Base-by-base conservation (phyloP, 345 rosid species). In the Salix dunnii region DNA sequence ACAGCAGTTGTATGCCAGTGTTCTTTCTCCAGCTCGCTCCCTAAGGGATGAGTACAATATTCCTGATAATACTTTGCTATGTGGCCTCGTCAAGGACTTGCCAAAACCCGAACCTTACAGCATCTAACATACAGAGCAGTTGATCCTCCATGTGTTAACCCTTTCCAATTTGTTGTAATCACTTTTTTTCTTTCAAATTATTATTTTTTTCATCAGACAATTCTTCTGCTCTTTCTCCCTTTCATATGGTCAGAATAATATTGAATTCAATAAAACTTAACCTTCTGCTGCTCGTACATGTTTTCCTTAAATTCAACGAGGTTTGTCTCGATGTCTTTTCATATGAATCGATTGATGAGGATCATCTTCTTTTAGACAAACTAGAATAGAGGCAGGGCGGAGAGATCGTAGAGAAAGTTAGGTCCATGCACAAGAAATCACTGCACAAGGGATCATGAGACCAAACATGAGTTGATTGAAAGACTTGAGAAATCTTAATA, bases 1-100 rank as follows among this genome's bases (percentile, higher is more conserved):
- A 36, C 86, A 83, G n/a, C 86, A 83, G 61, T 48, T 83, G 38
- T 79, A 83, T 38, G 20, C 77, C 30, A 79, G 83, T 35, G 86
- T 83, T 48, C 55, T 67, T 17, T 79, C 86, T n/a, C 86, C 86
- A 2, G 76, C 70, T 8, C 68, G 83, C 20, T 79, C 83, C 21
- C 71, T 83, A 8, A 79, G 80, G 76, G 86, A 83, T 48, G 86
- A 83, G 78, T 83, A 83, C 78, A 77, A 79, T 73, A 12, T 83
- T 9, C 83, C 86, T n/a, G 86, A 83, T 43, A 74, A 77, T 42
- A 43, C 78, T 25, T 36, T 74, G 49, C 76, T 76, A 2, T 83
- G 86, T 30, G 83, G 86, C 60, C 17, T 83, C 14, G 82, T 83
- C 68, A 68, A 72, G 77, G 78, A 42, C 67, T 7, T 76, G 83